Base-by-base conservation (phyloP, 129 eudicot species). In the Lonicera japonica region DNA sequence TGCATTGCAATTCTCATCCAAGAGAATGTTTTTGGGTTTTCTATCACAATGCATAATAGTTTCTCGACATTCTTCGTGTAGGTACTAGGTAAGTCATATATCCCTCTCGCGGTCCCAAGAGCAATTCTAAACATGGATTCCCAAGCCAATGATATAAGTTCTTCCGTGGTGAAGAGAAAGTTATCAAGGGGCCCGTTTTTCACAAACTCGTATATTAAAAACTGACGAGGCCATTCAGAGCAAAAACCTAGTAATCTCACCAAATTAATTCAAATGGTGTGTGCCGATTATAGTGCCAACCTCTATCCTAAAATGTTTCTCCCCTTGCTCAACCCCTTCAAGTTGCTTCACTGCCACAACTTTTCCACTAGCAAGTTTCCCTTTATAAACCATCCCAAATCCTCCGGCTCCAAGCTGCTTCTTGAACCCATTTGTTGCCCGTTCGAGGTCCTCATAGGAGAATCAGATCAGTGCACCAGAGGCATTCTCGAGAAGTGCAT, bases 391-490 rank as follows among this genome's bases (percentile, higher is more conserved):
- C 20, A 95, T 82, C 46, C 97, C 97, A 63, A 92, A 92, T 54
- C 98, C 98, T 59, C 98, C 98, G 0, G 72, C 80, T 29, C 98
- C 96, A 46, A 92, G 95, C 77, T 80, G 84, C 78, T 92, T 96
- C 80, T 82, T 85, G 56, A 92, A 92, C 55, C 90, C 86, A 55
- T 80, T 87, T 0, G 98, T 86, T 21, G 98, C 96, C 68, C 82
- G 79, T 23, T 82, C 84, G 20, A 92, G 91, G 41, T 92, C 95
- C 69, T 79, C 87, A 48, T 83, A 92, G 0, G 98, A 67, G 70
- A 92, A 92, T 61, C 84, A 95, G 20, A 92, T 94, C 11, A 96
- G 97, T 13, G 95, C 97, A 51, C 97, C 97, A 3, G 97, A 91
- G 2, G 97, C 96, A n/a, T 91, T 87, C 75, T 91, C 97, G 16